These are phyloP conservation scores for Rhodosporidiobolus sp. DNA, from an alignment of 768 basidiomycete genomes.

Conservation along the genomic window DNA sequence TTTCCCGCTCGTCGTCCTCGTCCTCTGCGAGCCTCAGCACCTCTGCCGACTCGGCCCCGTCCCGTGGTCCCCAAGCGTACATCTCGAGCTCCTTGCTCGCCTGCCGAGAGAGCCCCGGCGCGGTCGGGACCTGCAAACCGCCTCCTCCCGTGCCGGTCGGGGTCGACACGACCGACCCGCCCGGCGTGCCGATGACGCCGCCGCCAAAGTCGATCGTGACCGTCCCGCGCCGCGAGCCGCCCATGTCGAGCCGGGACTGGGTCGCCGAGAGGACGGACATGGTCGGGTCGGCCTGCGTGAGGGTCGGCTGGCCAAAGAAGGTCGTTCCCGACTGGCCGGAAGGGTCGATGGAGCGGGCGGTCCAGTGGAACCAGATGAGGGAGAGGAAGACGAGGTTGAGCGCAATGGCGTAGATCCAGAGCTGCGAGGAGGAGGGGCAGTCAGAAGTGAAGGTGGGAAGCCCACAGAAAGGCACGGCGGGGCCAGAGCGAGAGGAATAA, in stretches of 20 bases:
- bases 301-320: neutral
- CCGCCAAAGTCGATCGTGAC: neutral
- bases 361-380: slow-evolving; percentile 4
- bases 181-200: neutral
- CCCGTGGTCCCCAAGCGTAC: neutral
- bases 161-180: neutral
- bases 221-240: neutral
- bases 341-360: neutral
- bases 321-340: neutral
- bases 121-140: neutral
- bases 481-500: neutral
- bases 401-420: slow-evolving; percentile 1
- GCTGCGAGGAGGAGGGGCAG: neutral
- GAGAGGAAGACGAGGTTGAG: neutral
- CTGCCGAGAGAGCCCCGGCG: neutral
- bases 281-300: neutral
- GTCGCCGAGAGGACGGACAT: neutral
- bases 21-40: neutral
- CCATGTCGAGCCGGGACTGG: neutral
- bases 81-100: neutral
- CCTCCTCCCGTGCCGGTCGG: neutral
- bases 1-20: neutral
- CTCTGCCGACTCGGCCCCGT: neutral
- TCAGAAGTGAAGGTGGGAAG: too few relatives aligned
- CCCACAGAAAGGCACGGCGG: too few relatives aligned